A percentile compares a stretch with the other conserved stretches of the same genome.
Conservation (phyloP, 805 yeast species). For the Kluyveromyces aestuarii region DNA sequence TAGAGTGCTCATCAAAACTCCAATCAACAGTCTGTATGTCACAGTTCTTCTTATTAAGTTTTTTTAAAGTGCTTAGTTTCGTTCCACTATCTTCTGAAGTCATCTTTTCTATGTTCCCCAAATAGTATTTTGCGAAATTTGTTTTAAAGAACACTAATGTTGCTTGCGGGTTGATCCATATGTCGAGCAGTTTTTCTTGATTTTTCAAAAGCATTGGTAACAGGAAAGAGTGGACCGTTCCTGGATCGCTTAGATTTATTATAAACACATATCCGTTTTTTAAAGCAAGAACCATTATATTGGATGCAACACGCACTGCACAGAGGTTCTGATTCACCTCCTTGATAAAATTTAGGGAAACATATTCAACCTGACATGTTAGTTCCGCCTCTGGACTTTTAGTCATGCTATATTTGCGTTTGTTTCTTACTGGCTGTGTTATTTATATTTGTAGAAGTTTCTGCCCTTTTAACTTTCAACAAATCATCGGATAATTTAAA, state of each 20-base stretch:
- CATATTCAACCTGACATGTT: conserved; percentile 19
- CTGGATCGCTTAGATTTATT: conserved; percentile 61
- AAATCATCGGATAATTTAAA: not conserved
- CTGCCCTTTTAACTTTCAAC: not conserved
- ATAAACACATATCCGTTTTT: conserved; percentile 45
- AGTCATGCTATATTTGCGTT: not conserved
- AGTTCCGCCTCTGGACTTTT: not conserved
- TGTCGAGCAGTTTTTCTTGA: conserved; percentile 14
- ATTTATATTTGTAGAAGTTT: not conserved
- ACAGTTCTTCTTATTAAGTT: conserved; percentile 15
- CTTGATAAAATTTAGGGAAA: conserved; percentile 45
- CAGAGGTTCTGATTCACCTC: conserved; percentile 35
- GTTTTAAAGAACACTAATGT: conserved; percentile 19
- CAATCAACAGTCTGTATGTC: conserved; percentile 18
- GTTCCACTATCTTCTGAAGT: not conserved
- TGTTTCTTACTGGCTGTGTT: not conserved
- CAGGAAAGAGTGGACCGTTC: conserved; percentile 39
- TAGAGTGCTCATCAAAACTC: conserved; percentile 7
- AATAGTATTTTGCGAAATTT: conserved; percentile 23
- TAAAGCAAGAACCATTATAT: conserved; percentile 47
- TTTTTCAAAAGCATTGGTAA: conserved; percentile 21
- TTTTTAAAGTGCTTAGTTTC: conserved; percentile 7
- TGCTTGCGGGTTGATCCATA: conserved; percentile 21
- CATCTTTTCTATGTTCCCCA: conserved; percentile 11
- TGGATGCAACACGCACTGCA: conserved; percentile 45